A percentile compares a stretch with the other conserved stretches of the same genome.
These are phyloP conservation scores for Chalara sp. DNA, from an alignment of 2,329 filamentous ascomycete genomes.

Conservation along the genomic window DNA sequence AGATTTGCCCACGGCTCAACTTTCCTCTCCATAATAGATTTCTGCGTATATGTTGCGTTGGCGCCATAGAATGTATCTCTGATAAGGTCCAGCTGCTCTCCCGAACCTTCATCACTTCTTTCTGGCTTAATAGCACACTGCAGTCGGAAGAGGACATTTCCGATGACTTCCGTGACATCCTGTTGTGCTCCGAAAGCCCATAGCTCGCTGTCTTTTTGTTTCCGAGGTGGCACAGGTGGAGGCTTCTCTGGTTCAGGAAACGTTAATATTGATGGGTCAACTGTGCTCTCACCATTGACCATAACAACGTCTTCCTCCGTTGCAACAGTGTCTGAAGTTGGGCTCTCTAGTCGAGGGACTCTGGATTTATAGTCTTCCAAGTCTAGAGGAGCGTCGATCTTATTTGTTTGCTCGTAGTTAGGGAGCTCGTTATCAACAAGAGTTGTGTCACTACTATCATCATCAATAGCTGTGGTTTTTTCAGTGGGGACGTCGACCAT, in stretches of 20 bases:
- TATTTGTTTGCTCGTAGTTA: conserved; percentile 8
- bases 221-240: conserved; percentile 28
- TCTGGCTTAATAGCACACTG: conserved; percentile 76
- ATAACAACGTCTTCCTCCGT: conserved; percentile 21
- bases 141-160: conserved; percentile 84
- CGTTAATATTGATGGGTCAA: conserved; percentile 1
- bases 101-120: conserved; percentile 53
- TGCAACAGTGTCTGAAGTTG: not conserved
- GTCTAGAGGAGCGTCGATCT: conserved; percentile 1
- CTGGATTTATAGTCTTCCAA: not conserved
- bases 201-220: conserved; percentile 24
- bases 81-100: conserved; percentile 75
- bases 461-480: conserved; percentile 19
- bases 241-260: conserved; percentile 22
- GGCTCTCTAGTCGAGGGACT: not conserved
- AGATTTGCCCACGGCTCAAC: conserved; percentile 43
- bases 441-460: conserved; percentile 31
- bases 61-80: conserved; percentile 64
- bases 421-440: conserved; percentile 28
- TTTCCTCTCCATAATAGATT: conserved; percentile 37
- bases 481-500: conserved; percentile 24
- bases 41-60: conserved; percentile 52
- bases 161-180: conserved; percentile 93
- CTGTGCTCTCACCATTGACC: conserved; percentile 28
- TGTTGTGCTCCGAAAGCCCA: conserved; percentile 55